These are phyloP conservation scores for Aureobasidium sp. DNA, from an alignment of 2,329 filamentous ascomycete species.

Conservation along the genomic window DNA sequence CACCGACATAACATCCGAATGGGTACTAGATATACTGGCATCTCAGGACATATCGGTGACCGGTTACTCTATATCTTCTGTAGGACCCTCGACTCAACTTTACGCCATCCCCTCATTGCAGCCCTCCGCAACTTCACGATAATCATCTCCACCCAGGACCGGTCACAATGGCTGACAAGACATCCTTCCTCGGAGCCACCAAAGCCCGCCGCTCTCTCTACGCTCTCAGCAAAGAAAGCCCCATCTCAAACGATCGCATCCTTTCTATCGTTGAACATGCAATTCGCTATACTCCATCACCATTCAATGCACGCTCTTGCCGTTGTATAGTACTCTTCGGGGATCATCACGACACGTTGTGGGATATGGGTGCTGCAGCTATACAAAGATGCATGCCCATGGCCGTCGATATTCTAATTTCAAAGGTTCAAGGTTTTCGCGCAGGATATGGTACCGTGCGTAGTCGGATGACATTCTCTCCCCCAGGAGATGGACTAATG, in stretches of 20 bases:
- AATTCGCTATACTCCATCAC: constrained; percentile 31
- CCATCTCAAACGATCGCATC: constrained; percentile 32
- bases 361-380: constrained; percentile 29
- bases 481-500: too few relatives aligned
- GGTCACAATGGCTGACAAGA: constrained; percentile 16
- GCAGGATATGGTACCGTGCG: constrained; percentile 31
- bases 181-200: constrained; percentile 33
- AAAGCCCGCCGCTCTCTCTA: constrained; percentile 34
- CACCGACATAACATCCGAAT: too few relatives aligned
- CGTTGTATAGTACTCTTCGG: constrained; percentile 34
- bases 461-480: too few relatives aligned
- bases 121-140: too few relatives aligned
- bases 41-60: too few relatives aligned
- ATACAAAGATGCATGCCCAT: constrained; percentile 26
- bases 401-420: constrained; percentile 27
- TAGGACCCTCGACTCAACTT: too few relatives aligned
- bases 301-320: constrained; percentile 36
- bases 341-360: constrained; percentile 31
- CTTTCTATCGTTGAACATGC: constrained; percentile 31
- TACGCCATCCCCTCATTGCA: too few relatives aligned
- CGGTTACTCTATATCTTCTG: too few relatives aligned
- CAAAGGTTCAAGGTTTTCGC: constrained; percentile 30
- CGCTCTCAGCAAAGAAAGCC: constrained; percentile 28
- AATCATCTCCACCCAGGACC: too few relatives aligned
- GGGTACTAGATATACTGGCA: too few relatives aligned